Percentiles rank a stretch among this genome's conserved stretches.
These are phyloP conservation scores for Phycomyces nitens DNA, from an alignment of 192 early-diverging fungal species.

Conservation along the genomic window DNA sequence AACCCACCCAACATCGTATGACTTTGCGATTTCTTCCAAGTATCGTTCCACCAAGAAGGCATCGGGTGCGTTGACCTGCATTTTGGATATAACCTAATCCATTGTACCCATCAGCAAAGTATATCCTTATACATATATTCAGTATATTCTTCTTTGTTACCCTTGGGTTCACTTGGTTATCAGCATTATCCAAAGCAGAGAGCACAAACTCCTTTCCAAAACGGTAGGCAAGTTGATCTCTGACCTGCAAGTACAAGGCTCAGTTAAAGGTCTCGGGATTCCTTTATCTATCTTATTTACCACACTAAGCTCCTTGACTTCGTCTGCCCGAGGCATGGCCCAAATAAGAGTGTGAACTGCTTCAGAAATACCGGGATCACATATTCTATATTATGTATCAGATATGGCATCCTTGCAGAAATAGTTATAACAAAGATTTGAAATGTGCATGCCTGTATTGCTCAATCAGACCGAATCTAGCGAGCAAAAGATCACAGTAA, in stretches of 20 bases:
- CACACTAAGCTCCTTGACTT: constrained; percentile 72
- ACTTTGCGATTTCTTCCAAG: constrained; percentile 82
- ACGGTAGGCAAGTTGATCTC: constrained; percentile 78
- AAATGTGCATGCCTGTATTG: constrained; percentile 56
- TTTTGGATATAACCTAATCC: constrained; percentile 73
- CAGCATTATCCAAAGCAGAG: constrained; percentile 70
- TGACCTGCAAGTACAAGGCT: constrained; percentile 36
- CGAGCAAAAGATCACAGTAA: constrained; percentile 82
- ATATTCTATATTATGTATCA: constrained; percentile 41
- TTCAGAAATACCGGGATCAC: constrained; percentile 79
- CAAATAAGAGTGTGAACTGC: constrained; percentile 90
- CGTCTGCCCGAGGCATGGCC: constrained; percentile 79
- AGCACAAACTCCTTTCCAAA: constrained; percentile 81
- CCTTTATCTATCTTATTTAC: constrained; percentile 28
- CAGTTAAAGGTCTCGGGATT: not conserved
- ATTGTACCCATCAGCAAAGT: not conserved
- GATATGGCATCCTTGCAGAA: not conserved
- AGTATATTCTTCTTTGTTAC: constrained; percentile 38
- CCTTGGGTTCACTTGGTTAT: constrained; percentile 71
- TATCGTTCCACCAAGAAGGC: constrained; percentile 78
- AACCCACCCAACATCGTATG: constrained; percentile 73
- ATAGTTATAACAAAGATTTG: not conserved
- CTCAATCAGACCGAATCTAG: constrained; percentile 86
- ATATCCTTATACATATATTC: not conserved
- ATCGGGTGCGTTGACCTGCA: constrained; percentile 77